Evolutionary conservation across 768 basidiomycete species (phyloP).

Genomic region (Russula griseocarnosa): DNA sequence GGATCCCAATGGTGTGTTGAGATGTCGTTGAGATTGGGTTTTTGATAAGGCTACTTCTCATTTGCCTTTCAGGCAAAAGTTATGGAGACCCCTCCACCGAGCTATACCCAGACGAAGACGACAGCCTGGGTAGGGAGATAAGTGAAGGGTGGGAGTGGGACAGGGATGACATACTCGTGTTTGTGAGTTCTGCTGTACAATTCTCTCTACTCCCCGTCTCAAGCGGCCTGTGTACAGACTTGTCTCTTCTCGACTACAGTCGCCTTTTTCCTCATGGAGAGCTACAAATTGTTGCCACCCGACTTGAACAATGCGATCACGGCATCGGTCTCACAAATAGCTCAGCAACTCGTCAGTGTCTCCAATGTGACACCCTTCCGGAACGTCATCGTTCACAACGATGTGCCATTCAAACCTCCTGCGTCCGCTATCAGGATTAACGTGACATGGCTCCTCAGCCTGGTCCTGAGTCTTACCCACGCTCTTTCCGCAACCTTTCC

Average conservation of each 20-base stretch:
- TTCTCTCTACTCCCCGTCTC: neutral
- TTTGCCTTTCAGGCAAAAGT: neutral
- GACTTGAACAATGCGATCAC: conserved; percentile 4
- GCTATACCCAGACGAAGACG: neutral
- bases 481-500: conserved; percentile 4
- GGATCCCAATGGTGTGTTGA: neutral
- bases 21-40: neutral
- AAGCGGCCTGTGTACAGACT: neutral
- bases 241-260: conserved; percentile 17
- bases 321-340: conserved; percentile 7
- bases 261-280: conserved; percentile 10
- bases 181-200: neutral
- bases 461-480: conserved; percentile 10
- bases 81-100: neutral
- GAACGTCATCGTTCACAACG: neutral
- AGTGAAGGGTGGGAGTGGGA: neutral
- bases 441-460: conserved; percentile 14
- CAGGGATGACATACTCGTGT: neutral
- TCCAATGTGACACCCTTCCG: neutral
- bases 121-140: neutral
- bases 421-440: conserved; percentile 19
- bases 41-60: neutral
- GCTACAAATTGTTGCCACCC: conserved; percentile 5
- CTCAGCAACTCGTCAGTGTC: conserved; percentile 12
- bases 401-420: neutral